Evolutionary conservation across 2,329 filamentous ascomycete genomes (phyloP), one percentile per base, ranked within the genome.

Genomic region (Pleomassaria siparia): DNA sequence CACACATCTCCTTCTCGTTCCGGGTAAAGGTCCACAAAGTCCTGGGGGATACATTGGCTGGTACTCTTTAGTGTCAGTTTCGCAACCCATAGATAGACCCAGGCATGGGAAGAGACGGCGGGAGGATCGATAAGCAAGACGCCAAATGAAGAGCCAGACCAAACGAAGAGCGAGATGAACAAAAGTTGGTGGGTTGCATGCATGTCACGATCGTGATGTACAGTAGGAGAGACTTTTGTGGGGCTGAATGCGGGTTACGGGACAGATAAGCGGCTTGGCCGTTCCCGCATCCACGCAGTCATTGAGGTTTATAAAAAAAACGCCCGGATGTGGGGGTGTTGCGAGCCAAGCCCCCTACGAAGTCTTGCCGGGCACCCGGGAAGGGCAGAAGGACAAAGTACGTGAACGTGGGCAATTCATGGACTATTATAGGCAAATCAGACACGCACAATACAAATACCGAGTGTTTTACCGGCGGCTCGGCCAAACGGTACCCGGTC

Each of bases 41-140:
- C 41, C 53, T 45, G 44, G 40, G 44, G 53, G 49, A 60, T 63
- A 53, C 62, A 67, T 67, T 60, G 58, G 58, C 40, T 24, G 40
- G 35, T 30, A 13, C n/a, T 36, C 16, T 20, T 46, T 49, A 51
- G 40, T 29, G 20, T 32, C 39, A 54, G 51, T 48, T 53, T 45
- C 46, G 54, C 49, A 49, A 47, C 43, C 18, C 47, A 55, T 58
- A 41, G 48, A 55, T 28, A 13, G 37, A 36, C 36, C 44, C 39
- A 51, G 50, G 46, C 37, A 51, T 42, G 46, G 29, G 35, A 39
- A 26, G 47, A 13, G 20, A 43, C 37, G 37, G 40, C 22, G 44
- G 46, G 40, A 47, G 51, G 44, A 47, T 48, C 47, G 50, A 54
- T 50, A 49, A 54, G 47, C 42, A 55, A 44, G 36, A 42, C 24